Evolutionary conservation across 768 basidiomycete species (phyloP).

Genomic region (Hypholoma sublateritium): DNA sequence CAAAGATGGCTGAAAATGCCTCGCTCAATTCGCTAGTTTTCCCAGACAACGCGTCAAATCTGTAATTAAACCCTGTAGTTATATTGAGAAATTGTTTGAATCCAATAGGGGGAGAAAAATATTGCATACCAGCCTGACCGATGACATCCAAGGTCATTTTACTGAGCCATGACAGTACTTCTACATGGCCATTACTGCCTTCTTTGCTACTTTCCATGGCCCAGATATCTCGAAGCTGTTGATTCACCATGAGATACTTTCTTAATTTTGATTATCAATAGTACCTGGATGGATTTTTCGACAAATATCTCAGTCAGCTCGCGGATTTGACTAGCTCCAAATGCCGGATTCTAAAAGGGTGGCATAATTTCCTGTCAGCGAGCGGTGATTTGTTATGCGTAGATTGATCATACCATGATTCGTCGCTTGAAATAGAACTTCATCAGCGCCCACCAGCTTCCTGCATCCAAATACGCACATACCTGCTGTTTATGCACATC

Average conservation of each 20-base stretch:
- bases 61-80: constrained; percentile 31
- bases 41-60: constrained; percentile 28
- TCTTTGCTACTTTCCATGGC: constrained; percentile 31
- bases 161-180: constrained; percentile 65
- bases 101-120: constrained; percentile 25
- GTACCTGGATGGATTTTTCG: constrained; percentile 52
- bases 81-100: background rate
- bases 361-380: background rate
- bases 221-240: constrained; percentile 52
- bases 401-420: constrained; percentile 36
- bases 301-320: constrained; percentile 58
- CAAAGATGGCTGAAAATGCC: constrained; percentile 55
- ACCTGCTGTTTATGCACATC: constrained; percentile 49
- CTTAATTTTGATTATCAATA: background rate
- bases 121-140: constrained; percentile 54
- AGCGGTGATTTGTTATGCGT: background rate
- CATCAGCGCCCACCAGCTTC: background rate
- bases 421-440: constrained; percentile 28
- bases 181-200: constrained; percentile 36
- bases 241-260: background rate
- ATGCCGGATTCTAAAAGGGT: constrained; percentile 61
- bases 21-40: constrained; percentile 48
- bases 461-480: background rate
- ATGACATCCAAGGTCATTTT: constrained; percentile 77
- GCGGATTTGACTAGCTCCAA: constrained; percentile 58